Conservation (phyloP, 306 rosid species). For the Styphnolobium japonicum region DNA sequence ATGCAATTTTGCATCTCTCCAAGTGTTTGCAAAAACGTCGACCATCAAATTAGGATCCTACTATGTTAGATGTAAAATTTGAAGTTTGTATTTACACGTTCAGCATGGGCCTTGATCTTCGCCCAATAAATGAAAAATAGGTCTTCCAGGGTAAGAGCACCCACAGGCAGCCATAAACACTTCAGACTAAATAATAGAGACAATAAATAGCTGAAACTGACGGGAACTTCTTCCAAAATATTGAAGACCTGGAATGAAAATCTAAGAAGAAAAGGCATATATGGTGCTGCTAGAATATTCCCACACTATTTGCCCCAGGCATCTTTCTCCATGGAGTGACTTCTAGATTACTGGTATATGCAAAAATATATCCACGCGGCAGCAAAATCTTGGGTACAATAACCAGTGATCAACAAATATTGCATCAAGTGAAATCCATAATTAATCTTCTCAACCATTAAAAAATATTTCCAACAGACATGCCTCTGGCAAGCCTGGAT, state of each 20-base stretch:
- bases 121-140: not conserved
- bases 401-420: not conserved
- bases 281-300: not conserved
- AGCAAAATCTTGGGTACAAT: not conserved
- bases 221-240: not conserved
- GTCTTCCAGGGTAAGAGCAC: not conserved
- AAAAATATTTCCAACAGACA: not conserved
- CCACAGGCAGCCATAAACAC: not conserved
- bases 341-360: not conserved
- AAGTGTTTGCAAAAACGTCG: not conserved
- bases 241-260: not conserved
- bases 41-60: not conserved
- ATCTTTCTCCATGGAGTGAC: not conserved
- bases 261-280: not conserved
- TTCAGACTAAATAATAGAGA: not conserved
- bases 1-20: not conserved
- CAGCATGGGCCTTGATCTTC: constrained; percentile 6
- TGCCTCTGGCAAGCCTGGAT: not conserved
- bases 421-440: not conserved
- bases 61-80: not conserved
- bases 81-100: constrained; percentile 2
- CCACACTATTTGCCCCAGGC: not conserved
- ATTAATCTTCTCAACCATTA: not conserved
- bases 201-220: not conserved
- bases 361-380: not conserved